Percentiles rank a stretch among this genome's conserved stretches.
Evolutionary conservation across 2,329 filamentous ascomycete genomes (phyloP).

Genomic region (Trichoderma afroharzianum): DNA sequence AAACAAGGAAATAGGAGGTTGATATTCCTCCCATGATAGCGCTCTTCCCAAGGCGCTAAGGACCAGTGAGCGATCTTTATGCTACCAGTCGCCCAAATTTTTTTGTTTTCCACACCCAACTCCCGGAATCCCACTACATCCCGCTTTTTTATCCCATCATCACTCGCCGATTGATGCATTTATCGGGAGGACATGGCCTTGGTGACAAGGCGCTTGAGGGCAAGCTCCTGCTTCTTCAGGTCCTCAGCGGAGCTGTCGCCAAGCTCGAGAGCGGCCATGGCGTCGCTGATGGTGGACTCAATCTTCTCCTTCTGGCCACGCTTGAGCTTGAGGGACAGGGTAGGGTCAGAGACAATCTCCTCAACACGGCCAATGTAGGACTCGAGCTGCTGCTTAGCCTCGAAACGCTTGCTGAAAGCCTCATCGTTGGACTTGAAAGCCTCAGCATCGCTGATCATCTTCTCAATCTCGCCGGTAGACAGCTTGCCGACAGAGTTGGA

Average conservation of each 20-base stretch:
- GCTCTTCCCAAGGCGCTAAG: conserved; percentile 14
- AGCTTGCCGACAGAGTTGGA: conserved; percentile 99
- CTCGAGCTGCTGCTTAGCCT: conserved; percentile 98
- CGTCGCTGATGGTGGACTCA: conserved; percentile 91
- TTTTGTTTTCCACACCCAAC: conserved; percentile 19
- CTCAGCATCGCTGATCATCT: conserved; percentile 94
- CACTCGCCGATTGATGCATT: too few relatives aligned
- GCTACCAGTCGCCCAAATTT: conserved; percentile 18
- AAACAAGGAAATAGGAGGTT: conserved; percentile 27
- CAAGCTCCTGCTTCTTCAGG: conserved; percentile 99
- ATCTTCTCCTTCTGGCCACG: conserved; percentile 99
- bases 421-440: conserved; percentile 99
- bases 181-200: conserved; percentile 93
- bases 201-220: conserved; percentile 94
- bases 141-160: conserved; percentile 12
- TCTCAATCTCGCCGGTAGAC: conserved; percentile 89
- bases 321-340: conserved; percentile 95
- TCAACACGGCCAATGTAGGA: conserved; percentile 98
- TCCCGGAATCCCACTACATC: conserved; percentile 21
- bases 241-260: conserved; percentile 89
- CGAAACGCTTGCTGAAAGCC: conserved; percentile 98
- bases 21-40: conserved; percentile 8
- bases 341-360: conserved; percentile 97
- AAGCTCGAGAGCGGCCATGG: conserved; percentile 96
- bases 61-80: conserved; percentile 7